Evolutionary conservation across 805 yeast species (phyloP).

Genomic region (Kazachstania africana): DNA sequence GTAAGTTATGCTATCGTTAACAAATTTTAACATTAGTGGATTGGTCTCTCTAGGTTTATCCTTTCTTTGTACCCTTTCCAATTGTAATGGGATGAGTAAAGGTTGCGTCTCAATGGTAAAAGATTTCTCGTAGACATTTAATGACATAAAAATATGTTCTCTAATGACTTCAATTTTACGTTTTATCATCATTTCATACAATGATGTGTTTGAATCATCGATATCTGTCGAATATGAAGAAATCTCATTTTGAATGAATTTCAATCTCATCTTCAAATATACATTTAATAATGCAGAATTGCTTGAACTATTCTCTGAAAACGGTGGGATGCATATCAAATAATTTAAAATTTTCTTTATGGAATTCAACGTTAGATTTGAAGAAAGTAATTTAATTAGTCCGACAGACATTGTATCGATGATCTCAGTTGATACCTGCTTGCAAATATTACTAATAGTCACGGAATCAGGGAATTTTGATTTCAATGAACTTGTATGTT

Average conservation of each 20-base stretch:
- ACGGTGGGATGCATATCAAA: constrained; percentile 54
- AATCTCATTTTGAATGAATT: constrained; percentile 53
- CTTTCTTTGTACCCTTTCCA: not conserved
- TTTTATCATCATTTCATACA: constrained; percentile 35
- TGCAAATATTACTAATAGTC: constrained; percentile 20
- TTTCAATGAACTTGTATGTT: constrained; percentile 55
- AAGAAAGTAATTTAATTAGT: constrained; percentile 53
- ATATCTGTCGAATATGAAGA: constrained; percentile 26
- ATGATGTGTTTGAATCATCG: constrained; percentile 11
- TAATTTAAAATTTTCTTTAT: constrained; percentile 70
- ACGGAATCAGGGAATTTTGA: constrained; percentile 47
- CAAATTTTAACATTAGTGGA: constrained; percentile 26
- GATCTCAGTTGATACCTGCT: constrained; percentile 19
- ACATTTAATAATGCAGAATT: constrained; percentile 35
- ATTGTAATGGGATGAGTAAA: constrained; percentile 8
- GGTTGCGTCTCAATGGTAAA: constrained; percentile 6
- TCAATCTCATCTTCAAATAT: constrained; percentile 55
- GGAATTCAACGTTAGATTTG: constrained; percentile 69
- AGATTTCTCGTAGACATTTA: constrained; percentile 15
- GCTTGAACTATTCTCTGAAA: constrained; percentile 25
- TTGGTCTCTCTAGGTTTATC: constrained; percentile 5
- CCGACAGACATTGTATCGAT: constrained; percentile 54
- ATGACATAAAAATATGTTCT: constrained; percentile 37
- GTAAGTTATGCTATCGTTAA: constrained; percentile 23
- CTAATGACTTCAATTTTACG: constrained; percentile 74